Conservation (phyloP, 2,329 filamentous ascomycete genomes). For the Lecanicillium sp. region DNA sequence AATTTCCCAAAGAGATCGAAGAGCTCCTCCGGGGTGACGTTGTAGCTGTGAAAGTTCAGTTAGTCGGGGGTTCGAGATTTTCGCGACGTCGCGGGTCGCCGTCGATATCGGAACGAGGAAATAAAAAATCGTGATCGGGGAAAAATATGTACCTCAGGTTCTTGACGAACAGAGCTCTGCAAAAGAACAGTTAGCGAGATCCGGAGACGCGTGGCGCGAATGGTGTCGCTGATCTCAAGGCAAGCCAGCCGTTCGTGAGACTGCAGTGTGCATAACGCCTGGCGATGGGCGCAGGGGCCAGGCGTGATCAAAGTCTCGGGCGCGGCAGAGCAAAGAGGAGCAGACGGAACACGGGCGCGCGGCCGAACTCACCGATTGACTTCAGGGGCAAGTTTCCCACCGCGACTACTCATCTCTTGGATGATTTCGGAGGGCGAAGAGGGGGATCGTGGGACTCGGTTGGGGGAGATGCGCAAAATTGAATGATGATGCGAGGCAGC, state of each 20-base stretch:
- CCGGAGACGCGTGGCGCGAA: neutral
- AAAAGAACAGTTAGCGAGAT: conserved; percentile 27
- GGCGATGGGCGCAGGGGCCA: neutral
- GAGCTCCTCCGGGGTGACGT: conserved; percentile 94
- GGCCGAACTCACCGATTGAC: conserved; percentile 71
- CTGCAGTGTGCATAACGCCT: neutral
- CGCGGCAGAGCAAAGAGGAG: conserved; percentile 16
- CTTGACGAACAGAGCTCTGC: conserved; percentile 99
- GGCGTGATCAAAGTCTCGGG: neutral
- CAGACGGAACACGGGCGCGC: neutral
- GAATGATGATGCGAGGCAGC: conserved; percentile 14
- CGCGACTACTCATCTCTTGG: conserved; percentile 93
- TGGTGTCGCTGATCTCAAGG: neutral
- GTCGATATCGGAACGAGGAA: neutral
- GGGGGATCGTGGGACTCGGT: conserved; percentile 10
- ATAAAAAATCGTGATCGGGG: conserved; percentile 8
- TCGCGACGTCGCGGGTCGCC: neutral
- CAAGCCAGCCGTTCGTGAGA: neutral
- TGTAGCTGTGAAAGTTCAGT: conserved; percentile 63
- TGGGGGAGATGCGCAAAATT: conserved; percentile 11
- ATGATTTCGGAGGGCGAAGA: conserved; percentile 24
- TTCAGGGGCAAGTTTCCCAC: conserved; percentile 97
- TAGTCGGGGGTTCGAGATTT: neutral
- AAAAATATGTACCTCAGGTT: conserved; percentile 71
- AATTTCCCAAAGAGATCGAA: conserved; percentile 99